Evolutionary conservation across 371 early-diverging fungal genomes (phyloP).

Genomic region (Syncephalastrum contaminatum): DNA sequence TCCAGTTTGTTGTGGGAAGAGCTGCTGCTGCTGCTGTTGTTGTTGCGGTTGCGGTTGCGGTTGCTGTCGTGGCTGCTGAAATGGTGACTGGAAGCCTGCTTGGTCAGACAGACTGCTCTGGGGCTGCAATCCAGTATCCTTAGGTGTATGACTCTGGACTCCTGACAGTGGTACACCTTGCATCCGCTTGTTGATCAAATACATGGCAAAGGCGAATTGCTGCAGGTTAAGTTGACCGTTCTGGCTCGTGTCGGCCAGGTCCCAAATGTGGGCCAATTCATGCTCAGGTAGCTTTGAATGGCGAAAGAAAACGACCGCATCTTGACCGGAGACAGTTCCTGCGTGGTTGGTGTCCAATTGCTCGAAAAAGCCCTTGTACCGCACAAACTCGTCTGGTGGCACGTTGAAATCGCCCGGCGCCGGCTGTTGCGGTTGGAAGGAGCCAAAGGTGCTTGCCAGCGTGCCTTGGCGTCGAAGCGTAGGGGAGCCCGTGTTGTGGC

Average conservation of each 20-base stretch:
- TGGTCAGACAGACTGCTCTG: too few species aligned
- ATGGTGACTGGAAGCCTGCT: too few species aligned
- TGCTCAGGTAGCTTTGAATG: conserved; percentile 70
- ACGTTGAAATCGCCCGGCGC: conserved; percentile 21
- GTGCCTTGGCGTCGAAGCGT: conserved; percentile 14
- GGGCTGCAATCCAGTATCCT: too few species aligned
- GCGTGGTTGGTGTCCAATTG: conserved; percentile 29
- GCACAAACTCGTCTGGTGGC: conserved; percentile 28
- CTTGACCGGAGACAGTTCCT: conserved; percentile 41
- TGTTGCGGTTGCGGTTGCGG: neutral
- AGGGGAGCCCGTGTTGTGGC: conserved; percentile 10
- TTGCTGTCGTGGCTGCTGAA: neutral
- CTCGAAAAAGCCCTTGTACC: conserved; percentile 30
- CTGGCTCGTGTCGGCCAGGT: conserved; percentile 52
- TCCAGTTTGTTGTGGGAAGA: neutral
- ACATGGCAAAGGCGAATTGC: conserved; percentile 65
- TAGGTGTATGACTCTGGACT: too few species aligned
- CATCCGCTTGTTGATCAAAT: conserved; percentile 55
- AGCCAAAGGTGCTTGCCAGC: too few species aligned
- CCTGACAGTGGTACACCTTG: conserved; percentile 20
- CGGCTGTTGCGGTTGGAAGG: conserved; percentile 11
- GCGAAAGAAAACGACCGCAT: conserved; percentile 73
- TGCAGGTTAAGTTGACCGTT: conserved; percentile 44
- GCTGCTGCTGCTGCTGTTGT: conserved; percentile 12
- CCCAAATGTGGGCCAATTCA: conserved; percentile 74